Evolutionary conservation across 768 basidiomycete genomes (phyloP), one percentile per base, ranked within the genome.

Genomic region (Tulasnella sp.): DNA sequence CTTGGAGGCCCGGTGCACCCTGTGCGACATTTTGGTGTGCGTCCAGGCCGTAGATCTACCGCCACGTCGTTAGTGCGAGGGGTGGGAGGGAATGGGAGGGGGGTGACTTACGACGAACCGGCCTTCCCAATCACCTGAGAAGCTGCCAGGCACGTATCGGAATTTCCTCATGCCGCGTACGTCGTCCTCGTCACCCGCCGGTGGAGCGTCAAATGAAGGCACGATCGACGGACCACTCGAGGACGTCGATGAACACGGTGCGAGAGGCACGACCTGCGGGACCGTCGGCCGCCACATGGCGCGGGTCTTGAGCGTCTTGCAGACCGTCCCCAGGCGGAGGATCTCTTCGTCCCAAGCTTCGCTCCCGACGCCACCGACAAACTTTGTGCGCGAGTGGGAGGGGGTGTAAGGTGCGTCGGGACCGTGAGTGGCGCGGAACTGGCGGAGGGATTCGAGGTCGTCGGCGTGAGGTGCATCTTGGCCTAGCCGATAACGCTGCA

Each of bases 41-140:
- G 29, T 43, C 42, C 2, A 57, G 9, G 15, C 42, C 42, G 37
- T 57, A 57, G 31, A 43, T 57, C 55, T 57, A 9, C 31, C 4
- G 21, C 17, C 5, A 36, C 31, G 34, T 45, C 12, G 25, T n/a
- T 15, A 32, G 29, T 57, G 31, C 14, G 25, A 2, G 8, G 37
- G n/a, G 14, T 9, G 34, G 4, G 6, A 4, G 14, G 37, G 27
- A 19, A 15, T 43, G 15, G 21, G 27, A 17, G 15, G 45, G 3
- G 11, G 19, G 14, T 9, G 7, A 61, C 61, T 21, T 29, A 62
- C 61, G 23, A 58, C 40, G 31, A 62, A 62, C 14, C 50, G 35
- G 15, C 61, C 61, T 49, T 60, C 61, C 61, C 61, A 62, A 12
- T 61, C 60, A 19, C 61, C 61, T 4, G 43, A 25, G 36, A 62